Evolutionary conservation across 1,139 yeast species (phyloP), one percentile per base, ranked within the genome.

Genomic region (Sugiyamaella neomexicana): DNA sequence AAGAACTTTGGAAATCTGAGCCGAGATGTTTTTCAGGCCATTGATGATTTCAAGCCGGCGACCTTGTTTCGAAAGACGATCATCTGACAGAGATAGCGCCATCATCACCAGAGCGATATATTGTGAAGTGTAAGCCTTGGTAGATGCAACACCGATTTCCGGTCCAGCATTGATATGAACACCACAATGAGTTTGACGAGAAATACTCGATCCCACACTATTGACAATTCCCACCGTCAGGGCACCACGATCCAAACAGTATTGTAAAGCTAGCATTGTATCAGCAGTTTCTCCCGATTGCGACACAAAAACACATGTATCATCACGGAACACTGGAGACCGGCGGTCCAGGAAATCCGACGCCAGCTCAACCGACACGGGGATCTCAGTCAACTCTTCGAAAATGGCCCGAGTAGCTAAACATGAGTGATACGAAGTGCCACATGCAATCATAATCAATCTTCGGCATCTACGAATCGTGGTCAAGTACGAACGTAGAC

Each of bases 271-370:
- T 70, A 89, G 80, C 80, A 95, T 88, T n/a, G 97, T 86, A 72
- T 95, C 99, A 36, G 99, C 98, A 53, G 99, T 95, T 76, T 95
- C 99, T 72, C 99, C 99, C 57, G 97, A 89, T 75, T 95, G 99
- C 7, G 98, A 93, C 31, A 95, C 99, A 73, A 95, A 95, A 41
- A 95, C 86, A 77, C 98, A 89, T 8, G 96, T 89, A 72, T 95
- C 99, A 72, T 95, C 99, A 76, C 99, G 86, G 76, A 93, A 95
- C 44, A 95, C 96, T 27, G 99, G 98, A 2, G 97, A 87, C 64
- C 79, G 82, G 75, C 99, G 85, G 72, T 95, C 99, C 69, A 93
- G 79, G 76, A 95, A 95, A 74, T 95, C 99, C 8, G 98, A 90
- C 16, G 99, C 99, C 68, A 95, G 82, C 74, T 95, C 99, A 43